Base-by-base conservation (phyloP, 371 early-diverging fungal species). In the Cokeromyces recurvatus region DNA sequence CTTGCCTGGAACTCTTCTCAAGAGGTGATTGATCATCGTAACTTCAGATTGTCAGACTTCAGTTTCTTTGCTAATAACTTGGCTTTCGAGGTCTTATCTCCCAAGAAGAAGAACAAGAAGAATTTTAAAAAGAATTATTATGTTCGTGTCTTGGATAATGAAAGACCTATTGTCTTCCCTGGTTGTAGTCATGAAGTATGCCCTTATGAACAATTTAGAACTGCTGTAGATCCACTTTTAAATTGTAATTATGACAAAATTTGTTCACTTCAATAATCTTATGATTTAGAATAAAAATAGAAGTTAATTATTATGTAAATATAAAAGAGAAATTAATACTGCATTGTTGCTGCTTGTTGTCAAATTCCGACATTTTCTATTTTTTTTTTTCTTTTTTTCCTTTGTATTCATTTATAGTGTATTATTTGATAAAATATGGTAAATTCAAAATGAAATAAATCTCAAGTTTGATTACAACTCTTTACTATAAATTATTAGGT, bases 31-130 rank as follows among this genome's bases (percentile, higher is more conserved):
- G 32, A 51, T 6, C n/a, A 45, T 9, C 20, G 52, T 37, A 12
- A 23, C 14, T 51, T 44, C 23, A 23, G 31, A 34, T 29, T 53
- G n/a, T 47, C 54, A 2, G 20, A 54, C 0, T 43, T 54, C 41
- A 47, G 48, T 3, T 43, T 25, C 11, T 54, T 47, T 32, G 54
- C 48, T 10, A 48, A 54, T 19, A 47, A 48, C 10, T 16, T 54
- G 2, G 47, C 43, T 14, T 37, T 54, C 4, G 43, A 54, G 19
- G 20, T 54, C 4, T 19, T 54, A 4, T 16, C 37, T 23, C 29
- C 32, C 10, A 37, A 37, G 36, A 19, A 15, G 1, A 27, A 27
- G 29, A 34, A 34, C 15, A 16, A 14, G 5, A 34, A 11, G 5
- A 21, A 32, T 8, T 6, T 4, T 23, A 1, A 37, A 16, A 47